A percentile compares a stretch with the other conserved stretches of the same genome.
These are phyloP conservation scores for Eimeria mitis DNA, from an alignment of 169 alveolate species.

Conservation along the genomic window DNA sequence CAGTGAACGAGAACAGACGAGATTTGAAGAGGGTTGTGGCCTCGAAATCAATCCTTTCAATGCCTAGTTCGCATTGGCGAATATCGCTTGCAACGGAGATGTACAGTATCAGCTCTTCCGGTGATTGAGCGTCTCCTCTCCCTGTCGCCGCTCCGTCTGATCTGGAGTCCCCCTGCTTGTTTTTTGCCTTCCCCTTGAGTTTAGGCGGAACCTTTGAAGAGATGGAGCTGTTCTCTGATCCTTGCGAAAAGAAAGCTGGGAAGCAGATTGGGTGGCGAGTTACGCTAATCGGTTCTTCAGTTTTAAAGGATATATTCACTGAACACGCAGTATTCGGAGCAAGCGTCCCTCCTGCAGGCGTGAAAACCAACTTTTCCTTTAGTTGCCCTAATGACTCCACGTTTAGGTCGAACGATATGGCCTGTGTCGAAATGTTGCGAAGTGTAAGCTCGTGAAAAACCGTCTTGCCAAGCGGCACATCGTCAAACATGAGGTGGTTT, in stretches of 20 bases:
- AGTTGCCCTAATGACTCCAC: slow-evolving; percentile 33
- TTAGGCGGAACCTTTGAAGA: background rate
- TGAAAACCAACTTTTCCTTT: slow-evolving; percentile 7
- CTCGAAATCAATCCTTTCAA: slow-evolving; percentile 90
- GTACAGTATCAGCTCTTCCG: slow-evolving; percentile 87
- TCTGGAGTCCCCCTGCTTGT: slow-evolving; percentile 39
- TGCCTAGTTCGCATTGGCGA: slow-evolving; percentile 92
- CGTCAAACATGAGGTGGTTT: slow-evolving; percentile 32
- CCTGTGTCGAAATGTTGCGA: slow-evolving; percentile 48
- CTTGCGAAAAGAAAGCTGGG: background rate
- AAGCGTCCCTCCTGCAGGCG: slow-evolving; percentile 36
- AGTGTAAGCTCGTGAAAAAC: slow-evolving; percentile 27
- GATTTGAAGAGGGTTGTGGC: slow-evolving; percentile 95
- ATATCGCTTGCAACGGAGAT: slow-evolving; percentile 91
- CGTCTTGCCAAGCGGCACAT: slow-evolving; percentile 44
- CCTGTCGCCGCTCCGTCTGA: slow-evolving; percentile 32
- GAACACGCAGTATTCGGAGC: slow-evolving; percentile 17
- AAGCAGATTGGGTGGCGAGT: slow-evolving; percentile 30
- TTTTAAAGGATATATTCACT: slow-evolving; percentile 2
- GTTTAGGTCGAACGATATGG: slow-evolving; percentile 47
- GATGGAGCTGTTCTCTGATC: background rate
- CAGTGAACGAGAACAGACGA: slow-evolving; percentile 90
- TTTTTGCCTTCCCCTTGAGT: slow-evolving; percentile 6
- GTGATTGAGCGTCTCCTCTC: background rate
- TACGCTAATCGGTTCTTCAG: slow-evolving; percentile 26